Evolutionary conservation across 257 asterid genomes (phyloP).

Genomic region (Forsythia suspensa): DNA sequence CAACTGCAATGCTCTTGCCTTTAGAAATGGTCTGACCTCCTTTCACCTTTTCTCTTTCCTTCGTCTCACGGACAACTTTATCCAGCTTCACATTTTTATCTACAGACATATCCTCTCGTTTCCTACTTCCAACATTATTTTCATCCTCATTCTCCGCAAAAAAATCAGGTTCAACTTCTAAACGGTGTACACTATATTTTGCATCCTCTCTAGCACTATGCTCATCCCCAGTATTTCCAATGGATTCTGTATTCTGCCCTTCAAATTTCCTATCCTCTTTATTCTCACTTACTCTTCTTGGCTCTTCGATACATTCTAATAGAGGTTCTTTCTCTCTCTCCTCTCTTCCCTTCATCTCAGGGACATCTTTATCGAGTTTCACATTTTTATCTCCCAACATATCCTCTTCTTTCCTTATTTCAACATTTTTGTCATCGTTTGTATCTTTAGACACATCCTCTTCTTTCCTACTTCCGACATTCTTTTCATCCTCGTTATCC

Average conservation of each 20-base stretch:
- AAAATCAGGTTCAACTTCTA: neutral
- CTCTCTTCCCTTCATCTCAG: conserved; percentile 8
- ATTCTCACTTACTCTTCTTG: neutral
- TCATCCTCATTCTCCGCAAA: conserved; percentile 18
- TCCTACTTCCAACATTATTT: neutral
- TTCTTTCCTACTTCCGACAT: neutral
- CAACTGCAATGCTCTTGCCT: neutral
- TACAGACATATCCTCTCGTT: neutral
- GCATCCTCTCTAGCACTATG: too few species aligned
- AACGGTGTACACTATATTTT: too few species aligned
- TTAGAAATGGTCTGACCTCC: conserved; percentile 4
- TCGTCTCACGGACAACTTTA: neutral
- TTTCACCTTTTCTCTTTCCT: neutral
- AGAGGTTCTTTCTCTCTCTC: neutral
- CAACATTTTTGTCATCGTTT: conserved; percentile 7
- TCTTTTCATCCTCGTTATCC: conserved; percentile 19
- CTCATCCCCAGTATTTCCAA: neutral
- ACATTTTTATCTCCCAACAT: neutral
- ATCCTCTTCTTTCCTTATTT: neutral
- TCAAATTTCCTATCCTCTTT: neutral
- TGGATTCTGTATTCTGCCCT: neutral
- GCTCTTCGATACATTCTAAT: neutral
- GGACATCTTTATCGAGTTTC: neutral
- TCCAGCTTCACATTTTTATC: neutral
- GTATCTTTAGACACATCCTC: conserved; percentile 10